Conservation (phyloP, 345 rosid species). For the Zanthoxylum bungeanum region DNA sequence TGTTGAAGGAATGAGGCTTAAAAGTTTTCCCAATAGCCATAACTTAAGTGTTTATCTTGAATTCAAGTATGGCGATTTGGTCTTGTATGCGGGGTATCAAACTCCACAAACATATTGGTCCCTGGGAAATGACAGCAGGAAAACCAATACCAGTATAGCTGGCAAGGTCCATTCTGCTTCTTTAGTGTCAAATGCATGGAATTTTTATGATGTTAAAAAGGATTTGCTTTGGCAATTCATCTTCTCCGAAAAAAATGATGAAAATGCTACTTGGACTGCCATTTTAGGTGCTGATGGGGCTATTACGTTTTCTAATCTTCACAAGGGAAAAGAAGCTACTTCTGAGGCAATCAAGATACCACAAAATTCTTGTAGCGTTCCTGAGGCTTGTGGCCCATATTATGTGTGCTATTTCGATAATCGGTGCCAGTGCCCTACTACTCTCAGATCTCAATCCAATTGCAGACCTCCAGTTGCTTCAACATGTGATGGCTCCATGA, state of each 20-base stretch:
- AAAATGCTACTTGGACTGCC: slow-evolving; percentile 40
- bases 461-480: slow-evolving; percentile 33
- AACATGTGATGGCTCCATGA: slow-evolving; percentile 22
- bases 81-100: slow-evolving; percentile 33
- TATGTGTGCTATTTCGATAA: slow-evolving; percentile 30
- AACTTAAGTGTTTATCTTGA: slow-evolving; percentile 28
- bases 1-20: slow-evolving; percentile 35
- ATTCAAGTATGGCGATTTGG: slow-evolving; percentile 34
- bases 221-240: slow-evolving; percentile 38
- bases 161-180: slow-evolving; percentile 37
- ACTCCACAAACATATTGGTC: slow-evolving; percentile 58
- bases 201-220: slow-evolving; percentile 35
- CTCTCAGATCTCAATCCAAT: slow-evolving; percentile 14
- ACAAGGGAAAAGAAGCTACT: slow-evolving; percentile 6
- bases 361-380: slow-evolving; percentile 31
- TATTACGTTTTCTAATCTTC: slow-evolving; percentile 37
- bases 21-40: slow-evolving; percentile 27
- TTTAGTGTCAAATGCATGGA: slow-evolving; percentile 45
- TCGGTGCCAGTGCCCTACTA: slow-evolving; percentile 40
- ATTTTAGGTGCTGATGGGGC: slow-evolving; percentile 35
- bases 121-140: slow-evolving; percentile 27
- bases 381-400: slow-evolving; percentile 37
- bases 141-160: slow-evolving; percentile 17
- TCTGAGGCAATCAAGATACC: slow-evolving; percentile 41
- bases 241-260: slow-evolving; percentile 29